phyloP scores from a whole-genome alignment of 2,329 filamentous ascomycete genomes.

The Tothia fuscella region DNA sequence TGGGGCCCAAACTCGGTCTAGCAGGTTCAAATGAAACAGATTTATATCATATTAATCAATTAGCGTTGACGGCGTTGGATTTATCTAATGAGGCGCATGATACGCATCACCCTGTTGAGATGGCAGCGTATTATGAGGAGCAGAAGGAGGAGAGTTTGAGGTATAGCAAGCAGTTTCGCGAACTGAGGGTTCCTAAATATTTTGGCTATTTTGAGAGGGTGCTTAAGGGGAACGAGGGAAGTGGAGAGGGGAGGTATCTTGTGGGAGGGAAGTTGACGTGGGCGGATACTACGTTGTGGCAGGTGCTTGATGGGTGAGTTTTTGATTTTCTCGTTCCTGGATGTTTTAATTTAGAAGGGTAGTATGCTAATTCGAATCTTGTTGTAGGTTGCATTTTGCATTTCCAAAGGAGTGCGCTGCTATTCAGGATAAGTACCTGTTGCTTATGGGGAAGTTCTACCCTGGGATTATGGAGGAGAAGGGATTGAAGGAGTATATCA shows the following conservation, averaged over 20 bases:
- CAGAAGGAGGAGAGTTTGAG: conserved; percentile 56
- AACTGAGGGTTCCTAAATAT: conserved; percentile 58
- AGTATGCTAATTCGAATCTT: conserved; percentile 28
- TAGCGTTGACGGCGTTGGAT: conserved; percentile 60
- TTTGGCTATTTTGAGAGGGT: conserved; percentile 58
- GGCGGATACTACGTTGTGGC: conserved; percentile 63
- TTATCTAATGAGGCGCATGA: conserved; percentile 63
- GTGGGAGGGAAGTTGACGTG: conserved; percentile 55
- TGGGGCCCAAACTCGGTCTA: conserved; percentile 49
- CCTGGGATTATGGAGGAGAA: conserved; percentile 49
- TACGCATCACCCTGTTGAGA: conserved; percentile 59
- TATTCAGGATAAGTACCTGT: conserved; percentile 44
- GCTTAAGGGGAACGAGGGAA: conserved; percentile 44
- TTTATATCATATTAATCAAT: conserved; percentile 47
- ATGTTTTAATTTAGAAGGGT: background rate
- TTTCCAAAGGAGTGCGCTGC: conserved; percentile 56
- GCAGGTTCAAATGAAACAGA: conserved; percentile 37
- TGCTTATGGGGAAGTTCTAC: conserved; percentile 51
- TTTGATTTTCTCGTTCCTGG: no score
- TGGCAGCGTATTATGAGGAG: conserved; percentile 55
- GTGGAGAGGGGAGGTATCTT: conserved; percentile 49
- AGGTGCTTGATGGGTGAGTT: conserved; percentile 39
- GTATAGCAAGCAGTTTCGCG: conserved; percentile 45
- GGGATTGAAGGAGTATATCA: conserved; percentile 56
- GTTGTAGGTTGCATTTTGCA: conserved; percentile 48